Conservation (phyloP, 257 asterid species). For the Rauvolfia tetraphylla region DNA sequence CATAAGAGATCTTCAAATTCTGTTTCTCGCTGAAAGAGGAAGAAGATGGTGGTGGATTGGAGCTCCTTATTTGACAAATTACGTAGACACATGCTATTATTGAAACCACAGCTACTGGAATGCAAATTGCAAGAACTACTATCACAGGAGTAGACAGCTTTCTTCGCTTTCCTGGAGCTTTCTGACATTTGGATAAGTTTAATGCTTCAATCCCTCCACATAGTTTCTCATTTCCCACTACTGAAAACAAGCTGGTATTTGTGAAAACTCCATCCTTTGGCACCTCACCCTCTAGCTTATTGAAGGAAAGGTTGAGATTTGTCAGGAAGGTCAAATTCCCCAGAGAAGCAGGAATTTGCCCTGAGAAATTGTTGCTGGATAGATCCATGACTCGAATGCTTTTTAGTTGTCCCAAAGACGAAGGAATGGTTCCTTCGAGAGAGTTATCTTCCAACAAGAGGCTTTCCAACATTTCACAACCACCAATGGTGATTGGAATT, state of each 20-base stretch:
- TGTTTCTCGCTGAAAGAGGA: background rate
- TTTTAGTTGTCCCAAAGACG: conserved; percentile 21
- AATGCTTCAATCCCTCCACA: conserved; percentile 27
- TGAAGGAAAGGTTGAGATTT: conserved; percentile 30
- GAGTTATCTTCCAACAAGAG: conserved; percentile 21
- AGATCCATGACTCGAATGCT: conserved; percentile 27
- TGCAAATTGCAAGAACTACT: conserved; percentile 13
- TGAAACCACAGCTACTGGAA: conserved; percentile 13
- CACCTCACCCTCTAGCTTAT: conserved; percentile 30
- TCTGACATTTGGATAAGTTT: conserved; percentile 12
- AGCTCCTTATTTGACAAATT: conserved; percentile 7
- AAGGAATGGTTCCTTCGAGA: conserved; percentile 26
- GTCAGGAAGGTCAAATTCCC: conserved; percentile 17
- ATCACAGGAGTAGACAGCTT: conserved; percentile 16
- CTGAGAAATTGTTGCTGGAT: conserved; percentile 29
- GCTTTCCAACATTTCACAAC: conserved; percentile 22
- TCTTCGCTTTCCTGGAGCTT: background rate
- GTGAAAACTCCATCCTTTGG: conserved; percentile 27
- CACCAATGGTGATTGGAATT: conserved; percentile 25
- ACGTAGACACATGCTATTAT: conserved; percentile 3
- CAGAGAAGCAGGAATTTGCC: conserved; percentile 27
- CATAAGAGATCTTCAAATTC: conserved; percentile 19
- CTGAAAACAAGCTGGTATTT: conserved; percentile 19
- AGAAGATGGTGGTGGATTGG: background rate
- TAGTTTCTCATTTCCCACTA: conserved; percentile 21